A percentile compares a stretch with the other conserved stretches of the same genome.
Conservation (phyloP, 2,329 filamentous ascomycete genomes). For the Leptodontidium sp. region DNA sequence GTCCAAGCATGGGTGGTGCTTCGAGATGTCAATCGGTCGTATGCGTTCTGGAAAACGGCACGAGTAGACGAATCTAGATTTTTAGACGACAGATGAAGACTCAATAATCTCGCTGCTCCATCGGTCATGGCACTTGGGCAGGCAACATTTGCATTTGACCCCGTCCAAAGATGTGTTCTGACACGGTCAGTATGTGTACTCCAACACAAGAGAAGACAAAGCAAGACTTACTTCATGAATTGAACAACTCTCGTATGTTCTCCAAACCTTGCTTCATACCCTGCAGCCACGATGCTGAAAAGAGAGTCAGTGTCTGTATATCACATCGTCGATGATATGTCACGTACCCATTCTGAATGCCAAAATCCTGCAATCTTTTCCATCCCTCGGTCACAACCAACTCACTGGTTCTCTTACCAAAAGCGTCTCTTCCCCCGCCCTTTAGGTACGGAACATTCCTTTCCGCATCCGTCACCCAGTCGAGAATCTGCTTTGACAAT, state of each 20-base stretch:
- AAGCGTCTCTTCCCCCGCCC: constrained; percentile 46
- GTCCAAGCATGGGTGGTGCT: constrained; percentile 67
- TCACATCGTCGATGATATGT: constrained; percentile 7
- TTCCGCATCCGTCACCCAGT: constrained; percentile 70
- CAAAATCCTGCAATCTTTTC: constrained; percentile 67
- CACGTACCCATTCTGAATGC: constrained; percentile 59
- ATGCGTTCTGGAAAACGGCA: constrained; percentile 60
- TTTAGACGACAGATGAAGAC: constrained; percentile 51
- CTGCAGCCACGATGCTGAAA: constrained; percentile 61
- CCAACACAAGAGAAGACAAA: too few species aligned
- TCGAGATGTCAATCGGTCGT: constrained; percentile 60
- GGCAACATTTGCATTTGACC: constrained; percentile 33
- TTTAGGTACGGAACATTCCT: constrained; percentile 55
- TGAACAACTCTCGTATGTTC: constrained; percentile 65
- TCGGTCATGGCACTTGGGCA: constrained; percentile 50
- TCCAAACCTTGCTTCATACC: constrained; percentile 62
- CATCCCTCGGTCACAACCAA: constrained; percentile 73
- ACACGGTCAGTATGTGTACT: background rate
- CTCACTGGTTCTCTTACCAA: constrained; percentile 65
- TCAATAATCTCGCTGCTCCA: constrained; percentile 62
- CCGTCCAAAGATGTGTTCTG: constrained; percentile 36
- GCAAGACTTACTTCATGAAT: constrained; percentile 56
- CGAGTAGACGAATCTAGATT: constrained; percentile 46
- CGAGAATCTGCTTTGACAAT: constrained; percentile 61
- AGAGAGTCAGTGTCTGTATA: constrained; percentile 31